Evolutionary conservation across 2,329 filamentous ascomycete genomes (phyloP), one percentile per base, ranked within the genome.

Genomic region (Pezicula radicicola): DNA sequence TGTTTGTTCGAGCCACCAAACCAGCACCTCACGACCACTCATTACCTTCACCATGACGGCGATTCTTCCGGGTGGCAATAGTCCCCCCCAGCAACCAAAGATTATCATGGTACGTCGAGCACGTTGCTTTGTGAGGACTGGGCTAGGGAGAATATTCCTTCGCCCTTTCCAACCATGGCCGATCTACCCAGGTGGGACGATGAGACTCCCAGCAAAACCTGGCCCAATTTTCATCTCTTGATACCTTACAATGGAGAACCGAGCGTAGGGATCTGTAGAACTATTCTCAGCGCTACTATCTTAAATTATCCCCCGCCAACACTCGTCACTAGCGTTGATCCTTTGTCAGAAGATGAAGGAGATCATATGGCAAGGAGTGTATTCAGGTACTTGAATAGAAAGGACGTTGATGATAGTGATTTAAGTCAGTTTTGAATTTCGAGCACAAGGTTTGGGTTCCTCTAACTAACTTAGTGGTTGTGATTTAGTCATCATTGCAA

Each of bases 231-330:
- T 55, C 81, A 84, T 62, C 72, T 85, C 36, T 63, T 84, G 27
- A 70, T 84, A 45, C 75, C 77, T 6, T 72, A 76, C 6, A 71
- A 72, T 12, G 21, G 10, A 40, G 76, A 74, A 35, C 58, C 72
- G 16, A 57, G 53, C 9, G 16, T 37, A 10, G 71, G 75, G n/a
- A 72, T 84, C 39, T 85, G 81, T 70, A 79, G 79, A 57, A 77
- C 79, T 1, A 61, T 83, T 12, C 68, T 82, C 12, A 81, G 80
- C 2, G 75, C 79, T 1, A 79, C 81, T 66, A 71, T 83, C n/a
- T 68, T 83, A 37, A 74, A 78, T 53, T 85, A 83, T 49, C 81
- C 82, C 9, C 75, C 80, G 13, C 78, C 81, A 6, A 81, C 77
- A 1, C 62, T 82, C 28, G 68, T 83, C 54, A 74, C 74, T 44